Evolutionary conservation across 2,329 filamentous ascomycete genomes (phyloP), one percentile per base, ranked within the genome.

Genomic region (Paecilomyces sp.): DNA sequence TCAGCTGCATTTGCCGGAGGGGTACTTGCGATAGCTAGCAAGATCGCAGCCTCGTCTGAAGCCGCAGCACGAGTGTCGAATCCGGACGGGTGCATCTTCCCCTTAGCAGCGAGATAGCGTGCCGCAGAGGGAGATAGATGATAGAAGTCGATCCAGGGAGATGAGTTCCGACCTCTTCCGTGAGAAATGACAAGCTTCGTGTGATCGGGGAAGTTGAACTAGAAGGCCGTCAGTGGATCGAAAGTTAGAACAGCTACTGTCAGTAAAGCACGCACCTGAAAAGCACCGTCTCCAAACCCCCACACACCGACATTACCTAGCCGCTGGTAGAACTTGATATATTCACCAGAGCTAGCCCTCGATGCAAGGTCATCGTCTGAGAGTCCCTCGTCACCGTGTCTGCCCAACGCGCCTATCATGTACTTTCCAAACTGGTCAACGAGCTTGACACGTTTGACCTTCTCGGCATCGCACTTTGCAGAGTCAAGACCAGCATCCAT

Each of bases 151-250:
- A 80, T 67, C 72, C 74, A 77, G 12, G 72, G 73, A 3, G 75
- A 73, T 1, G 71, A 73, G 61, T 67, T 71, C 59, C 74, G 67
- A n/a, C 70, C 71, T 41, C 71, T 72, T 15, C 71, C 73, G 13
- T 73, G 71, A 3, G 78, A 76, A 34, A 81, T 68, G n/a, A 80
- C 74, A 12, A 81, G 71, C 63, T 81, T 81, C 12, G 79, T 81
- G 61, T 81, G 79, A 58, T 81, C 79, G 2, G 79, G 79, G 64
- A 81, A 81, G 63, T 81, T 81, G 69, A 81, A 80, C 68, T 77
- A 36, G 7, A 57, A 11, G 1, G 30, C 15, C n/a, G 60, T 47
- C 47, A 60, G 15, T 36, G 12, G 51, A 18, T 25, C 59, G 2
- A 59, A 34, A 25, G 33, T 31, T 30, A 5, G 18, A 7, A 50